Conservation (phyloP, 768 basidiomycete genomes). For the Pisolithus marmoratus region DNA sequence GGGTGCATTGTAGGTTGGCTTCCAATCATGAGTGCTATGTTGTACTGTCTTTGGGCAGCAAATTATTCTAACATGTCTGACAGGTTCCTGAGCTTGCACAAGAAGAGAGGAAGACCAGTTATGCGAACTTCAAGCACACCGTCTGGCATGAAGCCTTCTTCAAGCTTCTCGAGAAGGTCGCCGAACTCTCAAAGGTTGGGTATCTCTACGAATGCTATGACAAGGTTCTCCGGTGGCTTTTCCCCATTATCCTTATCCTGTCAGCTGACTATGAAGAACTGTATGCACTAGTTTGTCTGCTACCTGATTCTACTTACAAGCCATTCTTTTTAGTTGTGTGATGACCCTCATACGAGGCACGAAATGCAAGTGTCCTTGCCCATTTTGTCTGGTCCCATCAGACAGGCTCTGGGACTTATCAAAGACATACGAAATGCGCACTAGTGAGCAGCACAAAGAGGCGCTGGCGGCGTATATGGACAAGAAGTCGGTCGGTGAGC, state of each 20-base stretch:
- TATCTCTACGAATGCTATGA: constrained; percentile 22
- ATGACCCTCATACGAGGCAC: constrained; percentile 36
- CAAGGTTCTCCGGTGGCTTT: constrained; percentile 22
- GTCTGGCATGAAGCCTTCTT: constrained; percentile 32
- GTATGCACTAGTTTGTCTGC: constrained; percentile 27
- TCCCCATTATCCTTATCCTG: constrained; percentile 31
- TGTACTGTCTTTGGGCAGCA: neutral
- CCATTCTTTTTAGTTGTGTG: constrained; percentile 17
- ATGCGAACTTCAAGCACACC: constrained; percentile 26
- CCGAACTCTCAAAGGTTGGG: constrained; percentile 16
- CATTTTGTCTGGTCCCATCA: constrained; percentile 30
- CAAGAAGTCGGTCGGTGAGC: too few relatives aligned
- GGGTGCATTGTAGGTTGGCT: constrained; percentile 34
- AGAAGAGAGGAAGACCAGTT: constrained; percentile 28
- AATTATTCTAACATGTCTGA: neutral
- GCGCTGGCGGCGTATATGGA: too few relatives aligned
- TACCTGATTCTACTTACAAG: too few relatives aligned
- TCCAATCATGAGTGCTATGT: constrained; percentile 32
- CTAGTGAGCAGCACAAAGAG: too few relatives aligned
- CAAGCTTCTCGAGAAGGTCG: constrained; percentile 24
- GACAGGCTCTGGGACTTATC: constrained; percentile 10
- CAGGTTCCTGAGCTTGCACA: constrained; percentile 1
- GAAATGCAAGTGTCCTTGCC: constrained; percentile 27
- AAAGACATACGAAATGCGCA: too few relatives aligned
- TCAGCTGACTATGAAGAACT: constrained; percentile 41